Conservation (phyloP, 305 asterid genomes). For the Fraxinus nigra region DNA sequence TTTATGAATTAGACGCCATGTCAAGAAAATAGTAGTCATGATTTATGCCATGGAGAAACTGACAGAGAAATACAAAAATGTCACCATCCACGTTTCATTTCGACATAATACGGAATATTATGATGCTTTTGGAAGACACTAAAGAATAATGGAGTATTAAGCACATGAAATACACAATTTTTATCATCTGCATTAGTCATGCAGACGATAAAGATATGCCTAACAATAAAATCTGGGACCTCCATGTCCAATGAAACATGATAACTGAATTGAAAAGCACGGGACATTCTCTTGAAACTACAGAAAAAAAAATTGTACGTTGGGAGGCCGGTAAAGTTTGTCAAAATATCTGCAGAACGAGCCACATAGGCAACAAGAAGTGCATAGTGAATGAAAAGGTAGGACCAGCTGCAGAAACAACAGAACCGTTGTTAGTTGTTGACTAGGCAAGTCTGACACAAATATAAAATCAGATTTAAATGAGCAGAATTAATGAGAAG, state of each 20-base stretch:
- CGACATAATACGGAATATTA: background rate
- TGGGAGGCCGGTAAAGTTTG: slow-evolving; percentile 78
- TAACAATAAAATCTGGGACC: background rate
- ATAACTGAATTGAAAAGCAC: slow-evolving; percentile 19
- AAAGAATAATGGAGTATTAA: background rate
- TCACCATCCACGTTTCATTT: background rate
- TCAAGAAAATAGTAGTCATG: background rate
- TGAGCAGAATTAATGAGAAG: background rate
- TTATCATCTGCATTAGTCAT: background rate
- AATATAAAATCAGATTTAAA: background rate
- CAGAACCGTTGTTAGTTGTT: slow-evolving; percentile 16
- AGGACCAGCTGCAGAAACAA: slow-evolving; percentile 81
- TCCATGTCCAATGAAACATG: background rate
- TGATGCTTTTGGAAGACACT: background rate
- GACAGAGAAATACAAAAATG: background rate
- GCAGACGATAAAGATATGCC: background rate
- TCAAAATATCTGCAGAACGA: slow-evolving; percentile 85
- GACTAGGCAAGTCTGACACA: slow-evolving; percentile 12
- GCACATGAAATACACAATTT: background rate
- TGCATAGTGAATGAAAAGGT: slow-evolving; percentile 87
- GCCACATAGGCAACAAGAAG: slow-evolving; percentile 96
- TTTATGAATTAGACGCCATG: background rate
- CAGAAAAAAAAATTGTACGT: slow-evolving; percentile 32
- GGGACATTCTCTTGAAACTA: slow-evolving; percentile 4
- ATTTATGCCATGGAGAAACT: background rate